Base-by-base conservation (phyloP, 306 rosid genomes). In the Acacia melanoxylon region DNA sequence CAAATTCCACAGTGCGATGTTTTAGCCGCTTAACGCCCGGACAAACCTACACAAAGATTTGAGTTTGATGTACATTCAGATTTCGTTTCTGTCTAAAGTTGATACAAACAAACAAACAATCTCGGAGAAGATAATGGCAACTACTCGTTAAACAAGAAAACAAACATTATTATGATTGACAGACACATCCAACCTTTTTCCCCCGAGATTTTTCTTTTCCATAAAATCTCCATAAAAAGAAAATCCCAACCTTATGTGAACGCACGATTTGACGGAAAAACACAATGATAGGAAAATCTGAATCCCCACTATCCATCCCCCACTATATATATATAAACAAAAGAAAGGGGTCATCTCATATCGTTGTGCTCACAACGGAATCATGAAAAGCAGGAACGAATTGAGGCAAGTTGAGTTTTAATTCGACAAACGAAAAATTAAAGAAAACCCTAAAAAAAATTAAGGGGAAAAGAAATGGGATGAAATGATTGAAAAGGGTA, bases 1-100 rank as follows among this genome's bases (percentile, higher is more conserved):
- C 80, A 73, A 96, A 96, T 68, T 96, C 99, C 75, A 89, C 93
- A 0, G 91, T 40, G 0, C 88, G 91, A 46, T 82, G 92, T 83
- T 91, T 94, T 75, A 96, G 86, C 86, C 94, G 88, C 86, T 90
- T 92, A 82, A 96, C 91, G 79, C 85, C 87, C 37, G 97, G 95
- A 77, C 89, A 82, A 40, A 96, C 91, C 99, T 96, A 84, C 78
- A 89, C 56, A 33, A 79, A 79, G 67, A 44, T 33, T 84, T 72
- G 80, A 84, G 81, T 66, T 81, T 86, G 79, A 83, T 25, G 59
- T 81, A 83, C 6, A 11, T n/a, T 79, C 58, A 75, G 84, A 82
- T 86, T 85, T 86, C 65, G 79, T 52, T 54, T 54, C 17, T 65
- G 31, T 46, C 16, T 78, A 63, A 46, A 78, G 80, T 69, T 70